Evolutionary conservation across 2,329 filamentous ascomycete genomes (phyloP).

Genomic region (Fusarium pseudocircinatum): DNA sequence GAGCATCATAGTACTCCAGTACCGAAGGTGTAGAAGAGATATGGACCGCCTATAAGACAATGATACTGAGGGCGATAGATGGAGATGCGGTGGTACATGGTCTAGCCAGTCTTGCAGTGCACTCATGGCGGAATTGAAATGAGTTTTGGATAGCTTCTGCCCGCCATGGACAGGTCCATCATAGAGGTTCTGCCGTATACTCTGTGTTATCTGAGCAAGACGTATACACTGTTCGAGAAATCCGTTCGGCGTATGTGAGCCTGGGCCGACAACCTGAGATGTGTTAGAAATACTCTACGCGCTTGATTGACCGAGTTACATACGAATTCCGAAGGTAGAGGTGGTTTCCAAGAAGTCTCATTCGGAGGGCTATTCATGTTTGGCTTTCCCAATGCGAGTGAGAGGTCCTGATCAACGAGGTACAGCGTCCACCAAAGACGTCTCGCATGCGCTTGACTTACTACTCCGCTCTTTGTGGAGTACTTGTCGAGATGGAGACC

Average conservation of each 20-base stretch:
- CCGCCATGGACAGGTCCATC: not conserved
- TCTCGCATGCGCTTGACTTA: rapidly evolving
- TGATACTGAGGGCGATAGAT: not conserved
- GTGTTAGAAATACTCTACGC: not conserved
- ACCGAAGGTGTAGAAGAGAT: not conserved
- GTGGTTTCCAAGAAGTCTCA: not conserved
- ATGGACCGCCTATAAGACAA: not conserved
- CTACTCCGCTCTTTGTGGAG: not conserved
- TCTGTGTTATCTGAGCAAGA: not conserved
- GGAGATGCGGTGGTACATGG: not conserved
- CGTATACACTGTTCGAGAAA: not conserved
- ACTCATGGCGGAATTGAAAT: not conserved
- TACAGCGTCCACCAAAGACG: not conserved
- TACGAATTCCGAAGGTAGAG: not conserved
- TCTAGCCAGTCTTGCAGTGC: not conserved
- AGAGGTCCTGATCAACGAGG: not conserved
- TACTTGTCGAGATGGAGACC: rapidly evolving
- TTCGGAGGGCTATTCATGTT: not conserved
- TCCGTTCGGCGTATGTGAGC: not conserved
- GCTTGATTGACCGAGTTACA: too few relatives aligned
- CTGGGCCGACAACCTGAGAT: not conserved
- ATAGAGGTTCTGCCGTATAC: not conserved
- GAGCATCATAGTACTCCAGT: not conserved
- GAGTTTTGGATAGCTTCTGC: not conserved
- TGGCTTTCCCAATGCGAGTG: not conserved